phyloP scores from a whole-genome alignment of 2,329 filamentous ascomycete genomes.

The Trichoderma asperellum region DNA sequence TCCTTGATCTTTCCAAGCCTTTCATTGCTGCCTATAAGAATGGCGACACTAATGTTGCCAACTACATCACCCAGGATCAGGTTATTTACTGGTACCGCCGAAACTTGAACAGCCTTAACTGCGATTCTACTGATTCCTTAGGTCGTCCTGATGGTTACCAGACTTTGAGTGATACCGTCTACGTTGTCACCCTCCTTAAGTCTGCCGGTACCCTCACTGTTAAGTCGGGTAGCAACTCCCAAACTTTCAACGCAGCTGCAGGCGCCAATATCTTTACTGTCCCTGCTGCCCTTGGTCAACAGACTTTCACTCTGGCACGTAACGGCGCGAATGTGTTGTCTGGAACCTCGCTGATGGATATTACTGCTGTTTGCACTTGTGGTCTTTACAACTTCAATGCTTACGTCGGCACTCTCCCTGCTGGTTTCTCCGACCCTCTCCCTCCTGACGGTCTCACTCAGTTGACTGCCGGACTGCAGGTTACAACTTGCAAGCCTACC shows the following conservation, averaged over 20 bases:
- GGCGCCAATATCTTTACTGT: constrained; percentile 45
- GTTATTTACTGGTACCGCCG: constrained; percentile 62
- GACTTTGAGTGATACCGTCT: constrained; percentile 54
- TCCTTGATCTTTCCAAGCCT: constrained; percentile 57
- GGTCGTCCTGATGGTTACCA: constrained; percentile 56
- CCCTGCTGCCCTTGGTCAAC: constrained; percentile 49
- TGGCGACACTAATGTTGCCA: constrained; percentile 45
- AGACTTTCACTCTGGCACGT: constrained; percentile 50
- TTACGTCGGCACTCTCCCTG: constrained; percentile 55
- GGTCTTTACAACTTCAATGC: constrained; percentile 62
- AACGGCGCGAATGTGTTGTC: constrained; percentile 47
- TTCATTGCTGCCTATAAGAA: constrained; percentile 59
- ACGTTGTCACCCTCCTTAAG: constrained; percentile 56
- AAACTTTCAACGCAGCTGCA: constrained; percentile 41
- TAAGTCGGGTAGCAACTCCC: constrained; percentile 49
- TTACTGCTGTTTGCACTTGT: constrained; percentile 53
- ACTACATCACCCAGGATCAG: constrained; percentile 52
- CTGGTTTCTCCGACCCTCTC: constrained; percentile 31
- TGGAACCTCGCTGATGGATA: constrained; percentile 54
- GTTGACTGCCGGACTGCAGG: constrained; percentile 26
- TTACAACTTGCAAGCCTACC: constrained; percentile 32
- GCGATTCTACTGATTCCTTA: constrained; percentile 57
- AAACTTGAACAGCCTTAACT: constrained; percentile 50
- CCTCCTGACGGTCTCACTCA: constrained; percentile 21
- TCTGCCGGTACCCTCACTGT: constrained; percentile 49